Percentiles rank a stretch among this genome's conserved stretches.
These are phyloP conservation scores for Coprinopsis sp. DNA, from an alignment of 768 basidiomycete genomes.

Conservation along the genomic window DNA sequence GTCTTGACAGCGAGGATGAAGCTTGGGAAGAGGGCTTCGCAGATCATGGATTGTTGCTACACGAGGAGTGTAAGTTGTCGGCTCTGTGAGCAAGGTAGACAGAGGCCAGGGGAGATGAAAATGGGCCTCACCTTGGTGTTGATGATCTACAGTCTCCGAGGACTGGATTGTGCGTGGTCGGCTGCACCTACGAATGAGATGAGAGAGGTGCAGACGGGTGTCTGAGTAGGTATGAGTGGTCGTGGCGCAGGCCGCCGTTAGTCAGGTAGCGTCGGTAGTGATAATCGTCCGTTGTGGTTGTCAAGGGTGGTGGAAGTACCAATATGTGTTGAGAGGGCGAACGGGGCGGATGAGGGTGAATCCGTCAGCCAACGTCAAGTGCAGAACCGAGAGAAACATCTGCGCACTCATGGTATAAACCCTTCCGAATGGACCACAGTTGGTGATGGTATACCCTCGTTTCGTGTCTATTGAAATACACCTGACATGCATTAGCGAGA, in stretches of 20 bases:
- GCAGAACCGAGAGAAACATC: not conserved
- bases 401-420: slow-evolving; percentile 66
- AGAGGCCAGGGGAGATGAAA: not conserved
- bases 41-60: slow-evolving; percentile 96
- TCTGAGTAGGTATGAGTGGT: slow-evolving; percentile 40
- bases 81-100: not conserved
- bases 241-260: too few relatives aligned
- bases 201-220: slow-evolving; percentile 95
- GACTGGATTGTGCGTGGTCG: slow-evolving; percentile 86
- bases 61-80: slow-evolving; percentile 9
- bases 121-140: slow-evolving; percentile 84
- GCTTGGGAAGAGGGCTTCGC: slow-evolving; percentile 95
- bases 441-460: slow-evolving; percentile 95
- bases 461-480: slow-evolving; percentile 94
- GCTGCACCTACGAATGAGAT: slow-evolving; percentile 96
- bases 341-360: too few relatives aligned
- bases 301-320: not conserved
- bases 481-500: slow-evolving; percentile 31
- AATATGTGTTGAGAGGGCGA: too few relatives aligned
- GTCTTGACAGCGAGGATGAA: slow-evolving; percentile 95
- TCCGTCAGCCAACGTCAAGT: not conserved
- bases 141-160: slow-evolving; percentile 92
- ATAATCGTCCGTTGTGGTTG: too few relatives aligned
- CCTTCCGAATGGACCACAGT: slow-evolving; percentile 95
- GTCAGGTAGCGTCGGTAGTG: too few relatives aligned